These are phyloP conservation scores for Parmelia sp. DNA, from an alignment of 495 filamentous ascomycete species.

Conservation along the genomic window DNA sequence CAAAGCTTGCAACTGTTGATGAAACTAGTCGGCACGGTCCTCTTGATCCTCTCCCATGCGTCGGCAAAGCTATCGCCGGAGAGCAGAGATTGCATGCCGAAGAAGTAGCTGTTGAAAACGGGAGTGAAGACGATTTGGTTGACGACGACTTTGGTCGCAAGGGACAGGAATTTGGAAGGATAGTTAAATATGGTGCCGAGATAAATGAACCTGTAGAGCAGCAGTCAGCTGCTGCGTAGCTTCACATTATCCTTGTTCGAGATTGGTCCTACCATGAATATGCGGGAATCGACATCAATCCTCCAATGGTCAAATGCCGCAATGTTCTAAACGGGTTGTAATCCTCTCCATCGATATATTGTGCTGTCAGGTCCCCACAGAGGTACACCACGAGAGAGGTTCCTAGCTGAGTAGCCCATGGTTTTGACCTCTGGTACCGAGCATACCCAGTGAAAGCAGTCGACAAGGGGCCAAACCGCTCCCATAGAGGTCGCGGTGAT, in stretches of 20 bases:
- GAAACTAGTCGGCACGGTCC: conserved; percentile 70
- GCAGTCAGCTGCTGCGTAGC: neutral
- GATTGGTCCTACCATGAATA: conserved; percentile 60
- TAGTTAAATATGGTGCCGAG: conserved; percentile 78
- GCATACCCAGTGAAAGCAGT: conserved; percentile 64
- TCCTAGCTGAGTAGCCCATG: conserved; percentile 69
- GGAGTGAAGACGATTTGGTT: conserved; percentile 83
- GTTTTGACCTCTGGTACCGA: conserved; percentile 59
- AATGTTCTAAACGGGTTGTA: conserved; percentile 67
- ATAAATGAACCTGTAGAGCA: conserved; percentile 62
- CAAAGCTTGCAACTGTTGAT: conserved; percentile 81
- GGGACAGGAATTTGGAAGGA: conserved; percentile 58
- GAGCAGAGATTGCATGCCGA: conserved; percentile 69
- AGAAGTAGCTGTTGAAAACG: conserved; percentile 87
- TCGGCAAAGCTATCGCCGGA: conserved; percentile 52
- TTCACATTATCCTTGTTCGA: neutral
- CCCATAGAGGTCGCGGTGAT: conserved; percentile 14
- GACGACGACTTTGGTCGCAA: conserved; percentile 68
- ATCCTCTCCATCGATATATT: conserved; percentile 45
- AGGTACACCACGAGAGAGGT: conserved; percentile 73
- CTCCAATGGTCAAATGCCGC: conserved; percentile 67
- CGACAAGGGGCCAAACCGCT: conserved; percentile 42
- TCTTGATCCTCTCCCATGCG: conserved; percentile 60
- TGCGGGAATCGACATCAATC: conserved; percentile 62
- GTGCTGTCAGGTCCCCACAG: conserved; percentile 73